Evolutionary conservation across 306 rosid genomes (phyloP), one percentile per base, ranked within the genome.

Genomic region (Nissolia schottii): DNA sequence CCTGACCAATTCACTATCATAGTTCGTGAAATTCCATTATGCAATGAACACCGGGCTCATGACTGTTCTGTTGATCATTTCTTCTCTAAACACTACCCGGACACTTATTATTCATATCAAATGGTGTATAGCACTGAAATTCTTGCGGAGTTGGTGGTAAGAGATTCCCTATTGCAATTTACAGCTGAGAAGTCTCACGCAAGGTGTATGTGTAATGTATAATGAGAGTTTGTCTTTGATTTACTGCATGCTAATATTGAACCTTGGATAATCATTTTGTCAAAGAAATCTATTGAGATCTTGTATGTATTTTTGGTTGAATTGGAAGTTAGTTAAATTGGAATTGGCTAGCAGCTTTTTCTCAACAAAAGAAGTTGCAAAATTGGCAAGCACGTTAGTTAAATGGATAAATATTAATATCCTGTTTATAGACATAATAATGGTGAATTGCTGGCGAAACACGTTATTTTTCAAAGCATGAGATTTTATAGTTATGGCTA

Each of bases 1-100:
- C 87, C 98, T 18, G 92, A 93, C 74, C 98, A 80, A 67, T 93
- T 87, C 77, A 91, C 96, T 23, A 75, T 91, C 54, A 51, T 89
- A 25, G 96, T 87, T 82, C 89, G 89, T 18, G 92, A 87, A 82
- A 83, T 93, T 86, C 98, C 97, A 16, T 48, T 86, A 34, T 91
- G 98, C 82, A 34, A 1, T n/a, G 79, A 91, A 70, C 92, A 91
- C 80, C 82, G 81, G 79, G 85, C 87, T 41, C 84, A 13, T 0
- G 89, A 85, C 45, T 89, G 97, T 74, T 85, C 50, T 65, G 86
- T 87, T 58, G 87, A 89, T 53, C 92, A 91, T 77, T 91, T 89
- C 80, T 91, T 93, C 87, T 80, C 92, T 16, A 91, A 80, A 54
- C 82, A 87, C 65, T 77, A 91, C 71, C 95, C 97, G 0, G 62